Conservation (phyloP, 306 rosid genomes). For the Prinsepia uniflora region DNA sequence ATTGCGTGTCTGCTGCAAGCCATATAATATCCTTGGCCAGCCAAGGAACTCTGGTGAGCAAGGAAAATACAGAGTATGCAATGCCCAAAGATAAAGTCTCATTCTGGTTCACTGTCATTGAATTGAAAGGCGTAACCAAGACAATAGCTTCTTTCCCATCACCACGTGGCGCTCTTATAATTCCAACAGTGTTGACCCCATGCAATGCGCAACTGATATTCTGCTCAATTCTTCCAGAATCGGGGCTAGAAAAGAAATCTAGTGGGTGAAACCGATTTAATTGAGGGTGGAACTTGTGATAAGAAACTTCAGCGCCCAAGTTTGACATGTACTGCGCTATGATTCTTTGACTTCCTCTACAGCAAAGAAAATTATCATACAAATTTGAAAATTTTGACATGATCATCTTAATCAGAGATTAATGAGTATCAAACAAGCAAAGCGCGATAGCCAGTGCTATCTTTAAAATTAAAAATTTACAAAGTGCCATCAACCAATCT, state of each 20-base stretch:
- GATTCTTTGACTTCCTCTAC: conserved; percentile 62
- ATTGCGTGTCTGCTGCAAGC: conserved; percentile 80
- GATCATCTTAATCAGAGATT: neutral
- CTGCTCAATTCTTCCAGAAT: conserved; percentile 46
- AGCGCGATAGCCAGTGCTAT: neutral
- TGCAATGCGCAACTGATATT: conserved; percentile 57
- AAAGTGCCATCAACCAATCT: neutral
- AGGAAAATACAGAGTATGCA: conserved; percentile 79
- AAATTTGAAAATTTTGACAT: neutral
- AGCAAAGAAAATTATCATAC: neutral
- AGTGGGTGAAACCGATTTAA: conserved; percentile 58
- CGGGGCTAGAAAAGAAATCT: conserved; percentile 73
- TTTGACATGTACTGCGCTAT: conserved; percentile 66
- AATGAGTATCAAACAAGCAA: neutral
- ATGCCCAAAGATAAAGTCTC: conserved; percentile 80
- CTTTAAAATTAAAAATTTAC: neutral
- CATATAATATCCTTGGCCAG: conserved; percentile 87
- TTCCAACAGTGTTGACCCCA: conserved; percentile 76
- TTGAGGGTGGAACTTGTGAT: conserved; percentile 71
- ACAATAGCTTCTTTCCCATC: conserved; percentile 98
- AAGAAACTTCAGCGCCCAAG: conserved; percentile 75
- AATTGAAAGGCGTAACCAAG: conserved; percentile 81
- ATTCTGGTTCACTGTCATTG: conserved; percentile 37
- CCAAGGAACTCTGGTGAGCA: conserved; percentile 86
- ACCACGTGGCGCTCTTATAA: conserved; percentile 86